These are phyloP conservation scores for Platanthera zijinensis DNA, from an alignment of 106 monocot genomes.

Conservation along the genomic window DNA sequence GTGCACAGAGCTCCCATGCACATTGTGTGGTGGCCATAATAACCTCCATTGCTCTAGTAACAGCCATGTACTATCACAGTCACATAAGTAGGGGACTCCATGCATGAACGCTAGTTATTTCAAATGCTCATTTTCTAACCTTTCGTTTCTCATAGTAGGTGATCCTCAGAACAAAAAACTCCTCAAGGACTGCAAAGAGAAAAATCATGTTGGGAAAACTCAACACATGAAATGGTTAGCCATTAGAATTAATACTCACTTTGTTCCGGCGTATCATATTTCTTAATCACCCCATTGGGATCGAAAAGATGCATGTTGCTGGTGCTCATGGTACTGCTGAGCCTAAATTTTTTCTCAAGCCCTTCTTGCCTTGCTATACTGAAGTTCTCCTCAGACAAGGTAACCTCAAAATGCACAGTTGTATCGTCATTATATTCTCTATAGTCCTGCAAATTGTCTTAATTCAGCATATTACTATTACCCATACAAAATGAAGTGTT, in stretches of 20 bases:
- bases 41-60: no score
- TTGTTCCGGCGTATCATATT: constrained; percentile 81
- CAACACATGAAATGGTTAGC: background rate
- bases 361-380: constrained; percentile 65
- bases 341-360: constrained; percentile 80
- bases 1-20: no score
- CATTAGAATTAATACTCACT: constrained; percentile 29
- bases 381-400: constrained; percentile 71
- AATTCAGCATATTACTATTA: no score
- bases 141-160: constrained; percentile 79
- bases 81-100: no score
- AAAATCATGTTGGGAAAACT: background rate
- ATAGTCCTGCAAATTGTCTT: constrained; percentile 59
- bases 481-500: background rate
- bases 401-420: constrained; percentile 69
- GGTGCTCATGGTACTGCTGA: constrained; percentile 66
- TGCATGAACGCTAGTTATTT: no score
- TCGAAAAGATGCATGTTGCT: constrained; percentile 99
- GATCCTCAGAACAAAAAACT: constrained; percentile 65
- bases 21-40: no score
- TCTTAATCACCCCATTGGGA: constrained; percentile 65
- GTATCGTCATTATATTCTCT: constrained; percentile 66
- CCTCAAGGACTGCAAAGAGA: constrained; percentile 64
- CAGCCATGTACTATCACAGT: no score
- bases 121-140: constrained; percentile 31